A percentile compares a stretch with the other conserved stretches of the same genome.
phyloP scores from a whole-genome alignment of 2,329 filamentous ascomycete genomes.

The Pseudopithomyces chartarum region DNA sequence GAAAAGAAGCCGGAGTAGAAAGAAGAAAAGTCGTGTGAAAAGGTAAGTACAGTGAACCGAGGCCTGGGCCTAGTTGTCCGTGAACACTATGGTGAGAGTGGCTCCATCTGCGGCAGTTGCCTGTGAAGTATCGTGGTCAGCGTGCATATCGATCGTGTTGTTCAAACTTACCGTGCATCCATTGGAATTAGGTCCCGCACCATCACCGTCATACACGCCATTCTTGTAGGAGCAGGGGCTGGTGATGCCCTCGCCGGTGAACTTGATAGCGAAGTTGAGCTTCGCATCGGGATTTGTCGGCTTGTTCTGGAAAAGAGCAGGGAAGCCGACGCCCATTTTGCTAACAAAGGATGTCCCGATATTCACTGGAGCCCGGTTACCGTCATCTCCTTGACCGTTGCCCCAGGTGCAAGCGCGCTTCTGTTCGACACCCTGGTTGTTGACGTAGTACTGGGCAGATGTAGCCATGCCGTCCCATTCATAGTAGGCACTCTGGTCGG shows the following conservation, averaged over 20 bases:
- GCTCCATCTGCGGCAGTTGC: slow-evolving; percentile 27
- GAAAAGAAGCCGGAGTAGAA: background rate
- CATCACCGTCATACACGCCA: slow-evolving; percentile 64
- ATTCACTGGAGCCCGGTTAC: slow-evolving; percentile 89
- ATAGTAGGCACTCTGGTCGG: slow-evolving; percentile 75
- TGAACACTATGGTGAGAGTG: slow-evolving; percentile 35
- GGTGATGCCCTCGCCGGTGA: slow-evolving; percentile 67
- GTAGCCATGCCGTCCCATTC: slow-evolving; percentile 74
- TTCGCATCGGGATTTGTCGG: slow-evolving; percentile 69
- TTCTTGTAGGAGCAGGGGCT: slow-evolving; percentile 65
- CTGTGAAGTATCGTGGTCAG: slow-evolving; percentile 14
- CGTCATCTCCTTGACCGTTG: slow-evolving; percentile 60
- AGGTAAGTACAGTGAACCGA: background rate
- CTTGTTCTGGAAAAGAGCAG: slow-evolving; percentile 83
- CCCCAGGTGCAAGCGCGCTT: slow-evolving; percentile 80
- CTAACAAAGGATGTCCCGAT: slow-evolving; percentile 74
- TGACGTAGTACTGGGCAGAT: slow-evolving; percentile 96
- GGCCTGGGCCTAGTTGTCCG: slow-evolving; percentile 22
- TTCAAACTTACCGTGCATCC: slow-evolving; percentile 78
- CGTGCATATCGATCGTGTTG: background rate
- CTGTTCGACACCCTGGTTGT: slow-evolving; percentile 72
- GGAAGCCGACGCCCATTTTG: slow-evolving; percentile 64
- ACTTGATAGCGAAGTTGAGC: slow-evolving; percentile 80
- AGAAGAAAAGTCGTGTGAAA: background rate
- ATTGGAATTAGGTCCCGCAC: slow-evolving; percentile 49